Evolutionary conservation across 169 alveolate genomes (phyloP), one percentile per base, ranked within the genome.

Genomic region (Plasmodium malariae): DNA sequence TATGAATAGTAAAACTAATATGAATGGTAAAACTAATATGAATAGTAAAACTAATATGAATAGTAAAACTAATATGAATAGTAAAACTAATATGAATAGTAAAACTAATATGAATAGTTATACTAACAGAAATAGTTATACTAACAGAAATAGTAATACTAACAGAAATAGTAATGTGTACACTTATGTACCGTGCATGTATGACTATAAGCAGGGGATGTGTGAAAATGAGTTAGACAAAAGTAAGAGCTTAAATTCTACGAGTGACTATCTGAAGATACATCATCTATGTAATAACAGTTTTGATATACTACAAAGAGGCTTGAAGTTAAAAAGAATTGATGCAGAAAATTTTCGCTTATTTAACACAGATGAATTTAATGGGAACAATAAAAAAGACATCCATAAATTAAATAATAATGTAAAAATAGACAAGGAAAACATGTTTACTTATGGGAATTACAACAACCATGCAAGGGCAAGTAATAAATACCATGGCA

Each of bases 321-420:
- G 9, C 21, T 3, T 9, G 3, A 51, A 51, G 21, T n/a, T 11
- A 51, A 51, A 51, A 11, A 51, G 51, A 6, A 6, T 9, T 6
- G 11, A 51, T 11, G 62, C 5, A n/a, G 62, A 51, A 51, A 51
- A 51, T 9, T 6, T 51, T 51, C 62, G 14, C 62, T 5, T 9
- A n/a, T 11, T 51, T 51, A 3, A 51, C 14, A 34, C n/a, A n/a
- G n/a, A n/a, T n/a, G n/a, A n/a, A n/a, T n/a, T 32, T 48, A 26
- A 55, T 11, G 24, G 17, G 19, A 51, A 43, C n/a, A 17, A 40
- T 69, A 21, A 69, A 28, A 24, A 70, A 30, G 24, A 54, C 17
- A 26, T 63, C 45, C n/a, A 26, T 34, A 24, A 48, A 70, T 14
- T 70, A 70, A 70, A 36, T 21, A 24, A 40, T 19, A 19, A 70